Evolutionary conservation across 2,329 filamentous ascomycete species (phyloP).

Genomic region (Cryphonectria naterciae): DNA sequence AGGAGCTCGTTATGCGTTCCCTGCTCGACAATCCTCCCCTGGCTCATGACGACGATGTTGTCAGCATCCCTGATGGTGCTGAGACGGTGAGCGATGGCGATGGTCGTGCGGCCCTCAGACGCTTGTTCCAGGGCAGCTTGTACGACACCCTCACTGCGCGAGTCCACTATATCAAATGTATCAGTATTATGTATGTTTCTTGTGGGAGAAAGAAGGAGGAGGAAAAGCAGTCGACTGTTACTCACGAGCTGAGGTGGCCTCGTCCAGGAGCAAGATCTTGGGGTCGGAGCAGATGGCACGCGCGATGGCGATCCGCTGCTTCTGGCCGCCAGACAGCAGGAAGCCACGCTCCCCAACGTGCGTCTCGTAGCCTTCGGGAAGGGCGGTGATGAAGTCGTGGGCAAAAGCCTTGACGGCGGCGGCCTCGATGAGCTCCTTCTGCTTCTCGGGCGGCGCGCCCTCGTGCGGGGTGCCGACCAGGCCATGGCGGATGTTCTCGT

Average conservation of each 20-base stretch:
- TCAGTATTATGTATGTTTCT: neutral
- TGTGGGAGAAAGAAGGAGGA: too few relatives aligned
- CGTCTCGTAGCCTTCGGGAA: conserved; percentile 90
- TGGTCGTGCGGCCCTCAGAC: conserved; percentile 85
- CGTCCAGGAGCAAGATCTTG: conserved; percentile 89
- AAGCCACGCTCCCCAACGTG: conserved; percentile 96
- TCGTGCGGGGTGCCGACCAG: conserved; percentile 84
- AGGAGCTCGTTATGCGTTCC: conserved; percentile 84
- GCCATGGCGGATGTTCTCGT: conserved; percentile 86
- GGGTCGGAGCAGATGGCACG: conserved; percentile 89
- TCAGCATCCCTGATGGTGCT: conserved; percentile 94
- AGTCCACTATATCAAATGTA: conserved; percentile 74
- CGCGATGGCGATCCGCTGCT: conserved; percentile 95
- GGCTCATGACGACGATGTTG: conserved; percentile 92
- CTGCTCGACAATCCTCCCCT: conserved; percentile 88
- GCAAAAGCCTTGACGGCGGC: conserved; percentile 92
- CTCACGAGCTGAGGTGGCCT: conserved; percentile 66
- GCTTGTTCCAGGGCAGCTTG: conserved; percentile 90
- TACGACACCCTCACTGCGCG: conserved; percentile 91
- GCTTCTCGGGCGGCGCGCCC: conserved; percentile 66
- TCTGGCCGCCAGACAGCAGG: conserved; percentile 90
- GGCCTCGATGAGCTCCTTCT: conserved; percentile 72
- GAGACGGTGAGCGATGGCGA: conserved; percentile 92
- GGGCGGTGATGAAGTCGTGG: conserved; percentile 81
- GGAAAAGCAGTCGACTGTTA: neutral